These are phyloP conservation scores for Limonomyces culmigenus DNA, from an alignment of 1,284 basidiomycete genomes.

Conservation along the genomic window DNA sequence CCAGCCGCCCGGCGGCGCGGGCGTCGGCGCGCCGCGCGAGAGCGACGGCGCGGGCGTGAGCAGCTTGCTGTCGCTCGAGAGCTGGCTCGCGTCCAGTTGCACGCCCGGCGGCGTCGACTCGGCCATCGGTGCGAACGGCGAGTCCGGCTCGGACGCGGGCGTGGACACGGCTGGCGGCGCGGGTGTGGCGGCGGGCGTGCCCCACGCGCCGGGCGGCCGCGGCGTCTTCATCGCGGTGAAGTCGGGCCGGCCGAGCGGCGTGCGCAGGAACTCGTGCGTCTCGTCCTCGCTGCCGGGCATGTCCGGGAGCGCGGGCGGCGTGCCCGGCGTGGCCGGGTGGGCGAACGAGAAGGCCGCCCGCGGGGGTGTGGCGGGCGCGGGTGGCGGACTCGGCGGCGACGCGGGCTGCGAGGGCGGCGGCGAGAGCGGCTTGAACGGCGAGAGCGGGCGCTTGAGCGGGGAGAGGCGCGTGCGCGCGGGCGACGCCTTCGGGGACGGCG, in stretches of 20 bases:
- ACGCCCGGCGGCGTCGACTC: slow-evolving; percentile 1
- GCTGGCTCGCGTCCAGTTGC: slow-evolving; percentile 2
- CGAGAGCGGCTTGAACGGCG: too few relatives aligned
- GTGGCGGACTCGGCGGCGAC: slow-evolving; percentile 23
- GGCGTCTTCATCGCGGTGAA: slow-evolving; percentile 38
- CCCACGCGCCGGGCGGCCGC: slow-evolving; percentile 52
- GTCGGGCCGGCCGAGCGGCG: slow-evolving; percentile 9
- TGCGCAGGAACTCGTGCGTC: slow-evolving; percentile 11
- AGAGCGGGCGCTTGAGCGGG: neutral
- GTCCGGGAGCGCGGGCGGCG: slow-evolving; percentile 27
- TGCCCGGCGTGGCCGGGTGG: slow-evolving; percentile 44
- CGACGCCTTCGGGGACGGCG: neutral
- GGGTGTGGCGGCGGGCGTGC: slow-evolving; percentile 30
- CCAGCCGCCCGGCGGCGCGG: slow-evolving; percentile 60
- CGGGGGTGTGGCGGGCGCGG: slow-evolving; percentile 21
- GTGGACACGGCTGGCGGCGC: slow-evolving; percentile 7
- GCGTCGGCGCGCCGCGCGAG: slow-evolving; percentile 23
- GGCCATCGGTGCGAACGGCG: neutral
- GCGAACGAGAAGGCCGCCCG: slow-evolving; percentile 23
- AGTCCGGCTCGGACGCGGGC: neutral
- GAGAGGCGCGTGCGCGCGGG: neutral
- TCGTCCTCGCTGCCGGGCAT: slow-evolving; percentile 36
- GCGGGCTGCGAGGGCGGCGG: slow-evolving; percentile 10
- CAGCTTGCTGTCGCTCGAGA: slow-evolving; percentile 7
- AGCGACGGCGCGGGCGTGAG: slow-evolving; percentile 21